Evolutionary conservation across 306 rosid genomes (phyloP).

Genomic region (Biancaea sappan): DNA sequence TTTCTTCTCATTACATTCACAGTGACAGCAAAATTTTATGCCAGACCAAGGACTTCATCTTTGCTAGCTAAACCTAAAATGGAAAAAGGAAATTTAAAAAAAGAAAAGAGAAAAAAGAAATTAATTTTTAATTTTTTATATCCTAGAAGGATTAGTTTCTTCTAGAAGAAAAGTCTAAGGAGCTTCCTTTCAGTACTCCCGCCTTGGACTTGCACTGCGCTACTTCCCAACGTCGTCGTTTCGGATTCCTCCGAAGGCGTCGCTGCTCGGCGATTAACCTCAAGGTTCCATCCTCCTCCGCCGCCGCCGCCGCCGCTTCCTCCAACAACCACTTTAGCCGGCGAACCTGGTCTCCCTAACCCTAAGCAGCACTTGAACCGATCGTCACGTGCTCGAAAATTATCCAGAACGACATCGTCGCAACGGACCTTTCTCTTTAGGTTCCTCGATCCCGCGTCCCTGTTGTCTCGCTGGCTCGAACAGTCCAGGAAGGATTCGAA

Average conservation of each 20-base stretch:
- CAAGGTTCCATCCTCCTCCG: background rate
- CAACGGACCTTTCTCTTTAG: background rate
- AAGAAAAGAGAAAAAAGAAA: background rate
- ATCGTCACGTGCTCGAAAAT: constrained; percentile 10
- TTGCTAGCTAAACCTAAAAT: background rate
- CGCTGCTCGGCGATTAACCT: constrained; percentile 12
- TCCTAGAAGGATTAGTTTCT: background rate
- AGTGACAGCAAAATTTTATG: background rate
- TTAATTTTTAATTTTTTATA: background rate
- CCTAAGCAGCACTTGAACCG: constrained; percentile 13
- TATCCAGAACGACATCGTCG: background rate
- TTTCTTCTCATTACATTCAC: background rate
- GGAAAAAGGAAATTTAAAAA: background rate
- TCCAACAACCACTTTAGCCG: background rate
- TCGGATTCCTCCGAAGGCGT: constrained; percentile 37
- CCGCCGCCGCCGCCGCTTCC: background rate
- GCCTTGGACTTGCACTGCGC: constrained; percentile 15
- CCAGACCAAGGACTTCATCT: background rate
- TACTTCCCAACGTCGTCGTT: constrained; percentile 42
- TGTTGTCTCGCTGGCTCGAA: background rate
- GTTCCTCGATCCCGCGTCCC: background rate
- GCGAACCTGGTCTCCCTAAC: constrained; percentile 17
- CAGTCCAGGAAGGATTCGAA: background rate
- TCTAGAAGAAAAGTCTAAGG: constrained; percentile 53
- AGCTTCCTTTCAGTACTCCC: constrained; percentile 34